Percentiles rank a stretch among this genome's conserved stretches.
These are phyloP conservation scores for Cinnamomum micranthum DNA, from an alignment of 164 flowering plant species.

Conservation along the genomic window DNA sequence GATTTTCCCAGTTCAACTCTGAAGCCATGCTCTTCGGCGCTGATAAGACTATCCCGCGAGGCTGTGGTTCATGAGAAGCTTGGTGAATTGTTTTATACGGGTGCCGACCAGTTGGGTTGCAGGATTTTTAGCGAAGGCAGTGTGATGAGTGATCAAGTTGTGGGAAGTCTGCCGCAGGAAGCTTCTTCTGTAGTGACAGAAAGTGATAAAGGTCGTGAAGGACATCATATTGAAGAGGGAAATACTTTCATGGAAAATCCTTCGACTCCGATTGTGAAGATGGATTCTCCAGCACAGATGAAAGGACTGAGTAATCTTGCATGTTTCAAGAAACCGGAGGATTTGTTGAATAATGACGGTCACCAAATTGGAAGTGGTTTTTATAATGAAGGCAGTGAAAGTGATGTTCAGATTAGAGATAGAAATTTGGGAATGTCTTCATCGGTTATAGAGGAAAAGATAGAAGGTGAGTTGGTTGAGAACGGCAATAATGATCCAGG, in stretches of 20 bases:
- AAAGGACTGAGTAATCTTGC: not conserved
- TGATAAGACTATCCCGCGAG: constrained; percentile 11
- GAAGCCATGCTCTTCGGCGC: constrained; percentile 13
- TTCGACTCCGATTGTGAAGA: not conserved
- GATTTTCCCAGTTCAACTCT: constrained; percentile 6
- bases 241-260: not conserved
- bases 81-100: not conserved
- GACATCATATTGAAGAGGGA: not conserved
- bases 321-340: not conserved
- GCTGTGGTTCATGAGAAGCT: constrained; percentile 4
- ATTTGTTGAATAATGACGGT: not conserved
- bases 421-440: not conserved
- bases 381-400: not conserved
- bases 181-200: constrained; percentile 5
- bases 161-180: constrained; percentile 10
- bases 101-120: not conserved
- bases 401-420: constrained; percentile 1
- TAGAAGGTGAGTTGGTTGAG: constrained; percentile 11
- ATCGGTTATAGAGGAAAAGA: constrained; percentile 18
- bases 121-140: constrained; percentile 1
- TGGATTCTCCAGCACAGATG: not conserved
- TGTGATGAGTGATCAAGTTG: constrained; percentile 17
- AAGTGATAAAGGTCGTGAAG: not conserved
- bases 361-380: not conserved
- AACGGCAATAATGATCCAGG: constrained; percentile 8